phyloP scores from a whole-genome alignment of 1,139 yeast species.

The Saccharomyces pastorianus region DNA sequence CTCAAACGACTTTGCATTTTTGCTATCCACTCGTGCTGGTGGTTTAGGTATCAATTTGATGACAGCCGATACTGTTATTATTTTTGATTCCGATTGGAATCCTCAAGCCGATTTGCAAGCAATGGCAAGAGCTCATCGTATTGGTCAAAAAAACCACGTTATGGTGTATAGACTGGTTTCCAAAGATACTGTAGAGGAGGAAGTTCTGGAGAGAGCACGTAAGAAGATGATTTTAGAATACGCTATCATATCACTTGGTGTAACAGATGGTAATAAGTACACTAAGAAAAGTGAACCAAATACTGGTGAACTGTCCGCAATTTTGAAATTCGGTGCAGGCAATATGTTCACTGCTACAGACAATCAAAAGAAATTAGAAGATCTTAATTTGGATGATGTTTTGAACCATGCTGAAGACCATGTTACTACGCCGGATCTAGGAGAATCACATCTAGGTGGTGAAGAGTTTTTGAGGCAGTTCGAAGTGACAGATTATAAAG shows the following conservation, averaged over 20 bases:
- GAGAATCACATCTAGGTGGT: conserved; percentile 94
- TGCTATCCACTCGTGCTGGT: too few species aligned
- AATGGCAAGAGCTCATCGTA: too few species aligned
- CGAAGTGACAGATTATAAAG: conserved; percentile 97
- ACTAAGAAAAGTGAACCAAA: conserved; percentile 64
- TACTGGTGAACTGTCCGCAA: conserved; percentile 79
- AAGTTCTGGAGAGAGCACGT: conserved; percentile 91
- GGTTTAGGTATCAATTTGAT: too few species aligned
- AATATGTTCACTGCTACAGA: conserved; percentile 92
- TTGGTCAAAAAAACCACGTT: too few species aligned
- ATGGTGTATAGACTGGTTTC: conserved; percentile 74
- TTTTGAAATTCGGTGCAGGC: conserved; percentile 95
- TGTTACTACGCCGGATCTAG: conserved; percentile 89
- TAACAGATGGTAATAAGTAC: conserved; percentile 55
- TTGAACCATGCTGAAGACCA: conserved; percentile 96
- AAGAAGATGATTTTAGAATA: conserved; percentile 96
- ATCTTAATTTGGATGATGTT: conserved; percentile 91
- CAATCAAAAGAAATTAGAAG: conserved; percentile 90
- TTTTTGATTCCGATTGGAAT: too few species aligned
- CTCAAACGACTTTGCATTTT: too few species aligned
- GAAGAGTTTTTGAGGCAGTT: conserved; percentile 96
- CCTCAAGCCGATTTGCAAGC: too few species aligned
- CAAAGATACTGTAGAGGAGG: conserved; percentile 96
- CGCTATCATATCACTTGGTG: conserved; percentile 93
- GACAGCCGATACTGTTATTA: too few species aligned